Evolutionary conservation across 352 stramenopile species (phyloP).

Genomic region (Globisporangium lucens): DNA sequence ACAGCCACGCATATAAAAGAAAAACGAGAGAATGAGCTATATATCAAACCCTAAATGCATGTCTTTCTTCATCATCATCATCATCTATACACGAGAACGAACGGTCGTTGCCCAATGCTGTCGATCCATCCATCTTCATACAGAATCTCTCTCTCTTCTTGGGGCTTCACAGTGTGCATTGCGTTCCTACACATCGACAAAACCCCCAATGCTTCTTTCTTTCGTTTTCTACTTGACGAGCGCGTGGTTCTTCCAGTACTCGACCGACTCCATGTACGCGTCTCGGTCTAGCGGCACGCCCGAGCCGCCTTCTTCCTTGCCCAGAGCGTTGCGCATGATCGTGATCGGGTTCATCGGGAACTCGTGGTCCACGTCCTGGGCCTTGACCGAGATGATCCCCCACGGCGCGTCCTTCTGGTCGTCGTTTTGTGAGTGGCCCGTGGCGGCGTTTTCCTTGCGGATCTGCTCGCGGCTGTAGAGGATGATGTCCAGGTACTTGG

Average conservation of each 20-base stretch:
- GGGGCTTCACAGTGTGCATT: not conserved
- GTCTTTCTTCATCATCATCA: not conserved
- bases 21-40: slow-evolving; percentile 3
- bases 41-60: slow-evolving; percentile 27
- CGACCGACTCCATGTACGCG: slow-evolving; percentile 81
- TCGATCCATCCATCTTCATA: not conserved
- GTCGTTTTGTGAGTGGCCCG: slow-evolving; percentile 38
- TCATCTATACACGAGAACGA: slow-evolving; percentile 24
- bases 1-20: not conserved
- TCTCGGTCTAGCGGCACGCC: slow-evolving; percentile 78
- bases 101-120: not conserved
- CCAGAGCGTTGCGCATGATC: slow-evolving; percentile 97
- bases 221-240: slow-evolving; percentile 60
- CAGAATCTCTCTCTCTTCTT: not conserved
- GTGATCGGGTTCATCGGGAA: slow-evolving; percentile 98
- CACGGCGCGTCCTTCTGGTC: slow-evolving; percentile 73
- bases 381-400: slow-evolving; percentile 97
- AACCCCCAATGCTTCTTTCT: not conserved
- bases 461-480: slow-evolving; percentile 98
- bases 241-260: slow-evolving; percentile 87
- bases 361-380: slow-evolving; percentile 94
- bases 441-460: slow-evolving; percentile 92
- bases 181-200: not conserved
- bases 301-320: slow-evolving; percentile 91
- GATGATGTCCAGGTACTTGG: slow-evolving; percentile 97